Evolutionary conservation across 495 filamentous ascomycete species (phyloP), one percentile per base, ranked within the genome.

Genomic region (Penicillium herquei): DNA sequence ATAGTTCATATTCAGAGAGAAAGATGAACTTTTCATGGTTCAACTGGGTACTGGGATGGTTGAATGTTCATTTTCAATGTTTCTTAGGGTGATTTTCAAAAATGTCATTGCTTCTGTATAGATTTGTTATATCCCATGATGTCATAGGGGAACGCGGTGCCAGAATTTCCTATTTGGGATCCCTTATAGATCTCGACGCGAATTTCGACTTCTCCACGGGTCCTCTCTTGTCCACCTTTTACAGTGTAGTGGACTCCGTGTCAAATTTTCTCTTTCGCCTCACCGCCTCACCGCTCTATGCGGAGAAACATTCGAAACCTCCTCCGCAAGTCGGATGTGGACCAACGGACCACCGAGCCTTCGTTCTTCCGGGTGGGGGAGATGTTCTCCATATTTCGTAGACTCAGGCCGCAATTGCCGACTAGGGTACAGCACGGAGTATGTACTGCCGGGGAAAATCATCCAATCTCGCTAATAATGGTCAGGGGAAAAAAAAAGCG

Each of bases 241-340:
- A n/a, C n/a, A n/a, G 4, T 26, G 21, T 26, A 26, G 21, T 26
- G 21, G 21, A 26, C 21, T 26, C 21, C 21, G 21, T 26, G 4
- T 26, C 21, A 26, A 26, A 26, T 37, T 9, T 37, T 37, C 34
- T 37, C 34, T 49, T n/a, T 11, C 2, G 40, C n/a, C 8, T 43
- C 9, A 7, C 44, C 31, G 45, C 18, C 50, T 57, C 55, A 57
- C 55, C 51, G 59, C 59, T 62, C 45, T 40, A 61, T 51, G 58
- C 58, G 58, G 58, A 61, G 58, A 57, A 57, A 44, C 12, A 18
- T 39, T 37, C 13, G 49, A 49, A 56, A 56, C 54, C 58, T 61
- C 54, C 58, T 61, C 58, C 58, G 54, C 50, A 56, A 45, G 45
- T 57, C 54, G 58, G 58, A 54, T 30, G n/a, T 10, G 52, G 47